Percentiles rank a stretch among this genome's conserved stretches.
Evolutionary conservation across 2,329 filamentous ascomycete genomes (phyloP).

Genomic region (Neoascochyta sp.): DNA sequence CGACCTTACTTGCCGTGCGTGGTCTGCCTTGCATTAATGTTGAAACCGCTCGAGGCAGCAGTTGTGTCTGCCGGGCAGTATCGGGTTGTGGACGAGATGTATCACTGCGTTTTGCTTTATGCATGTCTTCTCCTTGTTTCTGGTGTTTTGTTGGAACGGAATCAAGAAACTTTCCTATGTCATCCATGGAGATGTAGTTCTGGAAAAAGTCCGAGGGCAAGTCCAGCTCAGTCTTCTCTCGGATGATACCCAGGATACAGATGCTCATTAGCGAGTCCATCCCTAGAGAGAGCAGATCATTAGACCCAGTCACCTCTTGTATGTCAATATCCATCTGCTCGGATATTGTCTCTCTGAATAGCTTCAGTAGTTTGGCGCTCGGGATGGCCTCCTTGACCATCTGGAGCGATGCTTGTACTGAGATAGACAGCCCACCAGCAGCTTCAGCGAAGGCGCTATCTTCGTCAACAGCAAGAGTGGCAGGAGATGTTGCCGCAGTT

Average conservation of each 20-base stretch:
- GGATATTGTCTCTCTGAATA: slow-evolving; percentile 5
- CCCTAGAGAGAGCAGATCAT: slow-evolving; percentile 4
- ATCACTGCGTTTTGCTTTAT: not conserved
- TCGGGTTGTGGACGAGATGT: not conserved
- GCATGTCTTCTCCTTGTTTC: not conserved
- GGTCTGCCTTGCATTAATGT: slow-evolving; percentile 47
- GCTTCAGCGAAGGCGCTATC: not conserved
- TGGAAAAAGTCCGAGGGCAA: slow-evolving; percentile 3
- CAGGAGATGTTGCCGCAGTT: not conserved
- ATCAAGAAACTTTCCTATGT: not conserved
- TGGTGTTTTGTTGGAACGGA: not conserved
- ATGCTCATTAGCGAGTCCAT: slow-evolving; percentile 10
- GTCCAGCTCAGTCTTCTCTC: slow-evolving; percentile 7
- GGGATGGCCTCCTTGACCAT: not conserved
- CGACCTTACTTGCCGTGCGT: slow-evolving; percentile 15
- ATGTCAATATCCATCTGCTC: slow-evolving; percentile 7
- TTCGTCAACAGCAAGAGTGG: not conserved
- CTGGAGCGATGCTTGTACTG: not conserved
- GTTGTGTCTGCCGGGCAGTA: not conserved
- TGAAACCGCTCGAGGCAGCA: slow-evolving; percentile 13
- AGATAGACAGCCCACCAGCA: not conserved
- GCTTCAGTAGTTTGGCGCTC: not conserved
- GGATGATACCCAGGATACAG: slow-evolving; percentile 7
- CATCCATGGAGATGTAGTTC: not conserved
- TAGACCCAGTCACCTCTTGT: slow-evolving; percentile 4